These are phyloP conservation scores for Paramecium octaurelia DNA, from an alignment of 73 alveolate species.

Conservation along the genomic window DNA sequence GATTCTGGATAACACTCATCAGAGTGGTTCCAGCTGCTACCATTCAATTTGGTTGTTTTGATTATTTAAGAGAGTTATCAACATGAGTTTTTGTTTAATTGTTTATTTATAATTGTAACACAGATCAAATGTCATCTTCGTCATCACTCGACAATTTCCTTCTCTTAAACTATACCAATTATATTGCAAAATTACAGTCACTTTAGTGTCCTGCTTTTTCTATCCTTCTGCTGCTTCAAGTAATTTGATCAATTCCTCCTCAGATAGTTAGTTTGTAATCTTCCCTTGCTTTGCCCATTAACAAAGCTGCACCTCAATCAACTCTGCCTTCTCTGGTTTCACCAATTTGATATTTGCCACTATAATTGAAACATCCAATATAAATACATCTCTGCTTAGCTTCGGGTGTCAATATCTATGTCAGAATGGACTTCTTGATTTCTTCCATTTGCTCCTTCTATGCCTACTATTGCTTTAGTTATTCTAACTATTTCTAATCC, in stretches of 20 bases:
- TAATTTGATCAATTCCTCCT: slow-evolving; percentile 6
- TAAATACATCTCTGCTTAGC: neutral
- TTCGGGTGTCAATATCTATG: neutral
- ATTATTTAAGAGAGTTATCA: slow-evolving; percentile 11
- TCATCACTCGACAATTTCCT: slow-evolving; percentile 15
- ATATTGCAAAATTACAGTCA: neutral
- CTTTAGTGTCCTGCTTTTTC: neutral
- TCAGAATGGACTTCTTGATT: neutral
- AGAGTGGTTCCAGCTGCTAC: neutral
- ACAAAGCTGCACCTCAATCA: neutral
- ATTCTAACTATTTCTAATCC: neutral
- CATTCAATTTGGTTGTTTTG: neutral
- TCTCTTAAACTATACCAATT: neutral
- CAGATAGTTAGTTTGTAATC: neutral
- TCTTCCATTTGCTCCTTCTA: slow-evolving; percentile 32
- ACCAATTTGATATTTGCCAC: slow-evolving; percentile 34
- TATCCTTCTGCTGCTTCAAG: slow-evolving; percentile 12
- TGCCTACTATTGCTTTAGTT: neutral
- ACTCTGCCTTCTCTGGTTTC: slow-evolving; percentile 15
- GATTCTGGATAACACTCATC: neutral
- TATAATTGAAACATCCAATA: neutral
- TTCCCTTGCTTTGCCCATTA: slow-evolving; percentile 30
- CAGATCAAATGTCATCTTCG: slow-evolving; percentile 15
- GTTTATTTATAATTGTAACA: neutral
- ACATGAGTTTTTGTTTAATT: neutral